These are phyloP conservation scores for Filosporella fistucella DNA, from an alignment of 495 filamentous ascomycete genomes.

Conservation along the genomic window DNA sequence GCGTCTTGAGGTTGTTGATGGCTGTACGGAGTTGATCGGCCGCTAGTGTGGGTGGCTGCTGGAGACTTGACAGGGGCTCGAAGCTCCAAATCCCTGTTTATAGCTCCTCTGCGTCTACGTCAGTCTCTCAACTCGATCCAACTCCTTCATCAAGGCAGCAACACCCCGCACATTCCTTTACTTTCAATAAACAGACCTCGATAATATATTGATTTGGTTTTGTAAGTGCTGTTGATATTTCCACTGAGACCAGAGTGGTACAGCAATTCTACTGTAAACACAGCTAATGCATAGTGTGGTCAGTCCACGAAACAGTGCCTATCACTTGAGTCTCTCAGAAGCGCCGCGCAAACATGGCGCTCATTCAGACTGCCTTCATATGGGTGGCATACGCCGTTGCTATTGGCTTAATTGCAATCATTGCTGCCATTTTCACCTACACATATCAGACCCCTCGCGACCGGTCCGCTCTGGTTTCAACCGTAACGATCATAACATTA, in stretches of 20 bases:
- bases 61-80: too few relatives aligned
- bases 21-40: too few relatives aligned
- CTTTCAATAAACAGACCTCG: not conserved
- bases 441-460: conserved; percentile 85
- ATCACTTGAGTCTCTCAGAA: conserved; percentile 3
- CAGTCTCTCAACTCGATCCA: not conserved
- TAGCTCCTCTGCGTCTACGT: conserved; percentile 2
- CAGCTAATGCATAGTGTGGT: too few relatives aligned
- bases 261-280: too few relatives aligned
- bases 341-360: too few relatives aligned
- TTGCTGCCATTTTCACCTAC: conserved; percentile 78
- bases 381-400: conserved; percentile 89
- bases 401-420: conserved; percentile 61
- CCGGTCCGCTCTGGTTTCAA: conserved; percentile 71
- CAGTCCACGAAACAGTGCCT: too few relatives aligned
- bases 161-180: not conserved
- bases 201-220: not conserved
- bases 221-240: too few relatives aligned
- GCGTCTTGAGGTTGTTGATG: conserved; percentile 3
- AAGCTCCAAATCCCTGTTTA: too few relatives aligned
- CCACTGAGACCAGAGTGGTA: too few relatives aligned
- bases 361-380: conserved; percentile 80
- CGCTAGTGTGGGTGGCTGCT: too few relatives aligned
- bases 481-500: conserved; percentile 80
- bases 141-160: conserved; percentile 6